Evolutionary conservation across 495 filamentous ascomycete genomes (phyloP).

Genomic region (Terfezia claveryi): DNA sequence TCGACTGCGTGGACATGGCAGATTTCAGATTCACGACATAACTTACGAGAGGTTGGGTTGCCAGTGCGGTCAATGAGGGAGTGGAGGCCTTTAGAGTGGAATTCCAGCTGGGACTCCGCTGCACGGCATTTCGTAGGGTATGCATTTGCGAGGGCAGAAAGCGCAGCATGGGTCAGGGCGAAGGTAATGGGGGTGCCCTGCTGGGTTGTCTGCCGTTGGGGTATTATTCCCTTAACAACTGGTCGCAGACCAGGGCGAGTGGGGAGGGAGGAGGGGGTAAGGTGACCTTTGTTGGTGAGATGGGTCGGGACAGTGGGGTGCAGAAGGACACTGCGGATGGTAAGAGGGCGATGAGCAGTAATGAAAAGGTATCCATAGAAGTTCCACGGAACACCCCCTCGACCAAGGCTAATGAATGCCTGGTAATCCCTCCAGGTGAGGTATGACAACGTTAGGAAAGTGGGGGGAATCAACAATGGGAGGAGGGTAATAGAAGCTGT

Average conservation of each 20-base stretch:
- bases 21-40: conserved; percentile 50
- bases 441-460: conserved; percentile 20
- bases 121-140: too few relatives aligned
- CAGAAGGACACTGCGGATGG: conserved; percentile 34
- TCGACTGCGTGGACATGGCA: conserved; percentile 61
- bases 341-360: conserved; percentile 35
- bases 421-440: conserved; percentile 52
- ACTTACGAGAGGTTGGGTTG: too few relatives aligned
- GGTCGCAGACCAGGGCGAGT: conserved; percentile 41
- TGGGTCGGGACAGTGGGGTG: conserved; percentile 17
- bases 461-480: too few relatives aligned
- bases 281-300: conserved; percentile 23
- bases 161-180: conserved; percentile 26
- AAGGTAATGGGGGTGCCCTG: conserved; percentile 29
- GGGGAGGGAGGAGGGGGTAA: conserved; percentile 28
- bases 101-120: too few relatives aligned
- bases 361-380: conserved; percentile 50
- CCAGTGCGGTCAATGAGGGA: too few relatives aligned
- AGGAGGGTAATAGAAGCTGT: too few relatives aligned
- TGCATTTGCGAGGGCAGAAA: conserved; percentile 28
- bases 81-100: too few relatives aligned
- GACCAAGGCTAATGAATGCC: conserved; percentile 54
- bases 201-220: conserved; percentile 56
- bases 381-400: conserved; percentile 59
- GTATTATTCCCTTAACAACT: conserved; percentile 47